phyloP scores from a whole-genome alignment of 108 stramenopile species.

The Nannochloropsis salina region DNA sequence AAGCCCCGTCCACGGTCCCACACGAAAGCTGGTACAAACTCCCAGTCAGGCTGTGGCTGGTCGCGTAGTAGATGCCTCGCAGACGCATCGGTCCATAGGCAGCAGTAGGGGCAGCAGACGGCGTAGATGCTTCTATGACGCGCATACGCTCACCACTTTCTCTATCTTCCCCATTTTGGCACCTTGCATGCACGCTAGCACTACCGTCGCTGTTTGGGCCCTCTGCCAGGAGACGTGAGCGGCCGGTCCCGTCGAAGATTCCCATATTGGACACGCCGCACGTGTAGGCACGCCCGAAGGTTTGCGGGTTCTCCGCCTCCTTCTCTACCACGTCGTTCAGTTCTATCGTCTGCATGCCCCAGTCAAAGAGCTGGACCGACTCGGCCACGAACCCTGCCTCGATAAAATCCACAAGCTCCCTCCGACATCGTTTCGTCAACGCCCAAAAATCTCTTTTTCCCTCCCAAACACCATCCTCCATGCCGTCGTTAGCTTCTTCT shows the following conservation, averaged over 20 bases:
- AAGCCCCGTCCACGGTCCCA: constrained; percentile 36
- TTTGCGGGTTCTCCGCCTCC: constrained; percentile 33
- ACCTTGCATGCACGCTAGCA: neutral
- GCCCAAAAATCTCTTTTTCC: neutral
- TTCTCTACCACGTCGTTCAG: constrained; percentile 34
- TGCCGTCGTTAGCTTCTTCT: neutral
- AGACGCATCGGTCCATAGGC: constrained; percentile 28
- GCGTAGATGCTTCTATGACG: neutral
- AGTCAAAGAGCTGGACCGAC: constrained; percentile 42
- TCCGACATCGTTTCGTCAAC: neutral
- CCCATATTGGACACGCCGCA: constrained; percentile 47
- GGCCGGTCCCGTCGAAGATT: neutral
- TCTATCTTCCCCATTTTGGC: neutral
- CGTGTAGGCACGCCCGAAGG: constrained; percentile 44
- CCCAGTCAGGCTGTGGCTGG: constrained; percentile 33
- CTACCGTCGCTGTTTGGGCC: neutral
- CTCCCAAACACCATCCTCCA: neutral
- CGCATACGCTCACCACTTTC: neutral
- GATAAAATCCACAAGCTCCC: constrained; percentile 15
- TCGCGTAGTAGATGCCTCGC: constrained; percentile 38
- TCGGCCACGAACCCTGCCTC: constrained; percentile 18
- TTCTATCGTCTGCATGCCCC: constrained; percentile 38
- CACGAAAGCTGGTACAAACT: constrained; percentile 44
- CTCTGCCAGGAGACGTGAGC: neutral
- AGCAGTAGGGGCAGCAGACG: neutral